Percentiles rank a stretch among this genome's conserved stretches.
Conservation (phyloP, 2,329 filamentous ascomycete genomes). For the Trichoderma simmonsii region DNA sequence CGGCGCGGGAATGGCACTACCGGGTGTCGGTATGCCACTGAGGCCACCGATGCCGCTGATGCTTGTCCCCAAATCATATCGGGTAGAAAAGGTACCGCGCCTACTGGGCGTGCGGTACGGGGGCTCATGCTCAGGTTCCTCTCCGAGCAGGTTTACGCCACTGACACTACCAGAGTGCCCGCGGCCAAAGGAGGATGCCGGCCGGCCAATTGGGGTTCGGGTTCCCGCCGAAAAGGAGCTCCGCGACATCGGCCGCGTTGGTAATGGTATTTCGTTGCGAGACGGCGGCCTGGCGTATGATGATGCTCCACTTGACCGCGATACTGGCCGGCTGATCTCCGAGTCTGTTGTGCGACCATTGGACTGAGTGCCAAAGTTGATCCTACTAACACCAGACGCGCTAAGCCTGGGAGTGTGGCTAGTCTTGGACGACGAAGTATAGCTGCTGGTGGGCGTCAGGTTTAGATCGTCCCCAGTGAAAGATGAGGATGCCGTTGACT, state of each 20-base stretch:
- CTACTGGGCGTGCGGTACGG: constrained; percentile 53
- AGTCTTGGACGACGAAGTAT: constrained; percentile 36
- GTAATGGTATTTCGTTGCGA: constrained; percentile 51
- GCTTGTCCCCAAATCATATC: constrained; percentile 42
- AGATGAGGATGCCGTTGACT: constrained; percentile 51
- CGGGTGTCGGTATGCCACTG: constrained; percentile 41
- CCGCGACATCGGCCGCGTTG: constrained; percentile 62
- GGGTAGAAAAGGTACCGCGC: constrained; percentile 51
- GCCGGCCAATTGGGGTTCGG: constrained; percentile 65
- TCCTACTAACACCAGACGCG: constrained; percentile 58
- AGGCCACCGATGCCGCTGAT: constrained; percentile 37
- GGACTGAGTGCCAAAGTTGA: constrained; percentile 62
- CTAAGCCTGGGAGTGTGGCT: constrained; percentile 59
- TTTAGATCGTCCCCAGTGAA: constrained; percentile 51
- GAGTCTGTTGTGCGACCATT: constrained; percentile 48
- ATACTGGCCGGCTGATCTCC: constrained; percentile 61
- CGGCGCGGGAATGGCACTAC: constrained; percentile 45
- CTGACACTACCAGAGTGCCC: constrained; percentile 58
- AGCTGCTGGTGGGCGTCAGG: constrained; percentile 43
- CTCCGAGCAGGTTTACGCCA: constrained; percentile 42
- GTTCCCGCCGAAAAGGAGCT: constrained; percentile 56
- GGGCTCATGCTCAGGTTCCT: constrained; percentile 41
- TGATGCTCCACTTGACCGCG: constrained; percentile 62
- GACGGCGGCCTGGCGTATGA: constrained; percentile 54
- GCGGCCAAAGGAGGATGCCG: constrained; percentile 68